Percentiles rank a stretch among this genome's conserved stretches.
Conservation (phyloP, 2,329 filamentous ascomycete genomes). For the Aureobasidium pullulans region DNA sequence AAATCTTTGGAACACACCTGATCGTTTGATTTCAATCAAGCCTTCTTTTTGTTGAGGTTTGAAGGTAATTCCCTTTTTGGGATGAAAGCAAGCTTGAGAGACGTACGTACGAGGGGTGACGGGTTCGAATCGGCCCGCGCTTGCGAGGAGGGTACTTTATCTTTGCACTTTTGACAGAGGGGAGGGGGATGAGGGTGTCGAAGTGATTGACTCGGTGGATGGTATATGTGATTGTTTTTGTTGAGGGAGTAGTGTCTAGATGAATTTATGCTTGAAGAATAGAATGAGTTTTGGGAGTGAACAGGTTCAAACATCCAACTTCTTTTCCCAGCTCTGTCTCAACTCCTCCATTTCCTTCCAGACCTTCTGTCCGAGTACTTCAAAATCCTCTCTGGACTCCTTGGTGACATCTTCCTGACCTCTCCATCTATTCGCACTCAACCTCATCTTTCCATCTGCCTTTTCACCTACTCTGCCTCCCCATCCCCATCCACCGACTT, state of each 20-base stretch:
- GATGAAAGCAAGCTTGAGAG: neutral
- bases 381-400: constrained; percentile 63
- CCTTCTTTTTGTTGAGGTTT: neutral
- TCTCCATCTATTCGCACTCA: constrained; percentile 50
- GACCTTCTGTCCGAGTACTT: constrained; percentile 55
- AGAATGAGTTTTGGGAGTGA: neutral
- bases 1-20: constrained; percentile 11
- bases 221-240: neutral
- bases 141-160: no score
- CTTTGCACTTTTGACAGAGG: neutral
- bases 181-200: neutral
- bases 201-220: neutral
- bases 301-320: constrained; percentile 22
- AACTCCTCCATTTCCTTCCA: constrained; percentile 31
- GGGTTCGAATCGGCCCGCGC: neutral
- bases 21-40: neutral
- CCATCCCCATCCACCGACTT: constrained; percentile 78
- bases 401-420: constrained; percentile 52
- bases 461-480: constrained; percentile 49
- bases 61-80: neutral
- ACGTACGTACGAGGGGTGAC: neutral
- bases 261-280: neutral
- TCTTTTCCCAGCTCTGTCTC: constrained; percentile 31
- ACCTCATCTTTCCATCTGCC: constrained; percentile 31
- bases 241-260: neutral